Evolutionary conservation across 2,329 filamentous ascomycete genomes (phyloP), one percentile per base, ranked within the genome.

Genomic region (Colletotrichum eleusines): DNA sequence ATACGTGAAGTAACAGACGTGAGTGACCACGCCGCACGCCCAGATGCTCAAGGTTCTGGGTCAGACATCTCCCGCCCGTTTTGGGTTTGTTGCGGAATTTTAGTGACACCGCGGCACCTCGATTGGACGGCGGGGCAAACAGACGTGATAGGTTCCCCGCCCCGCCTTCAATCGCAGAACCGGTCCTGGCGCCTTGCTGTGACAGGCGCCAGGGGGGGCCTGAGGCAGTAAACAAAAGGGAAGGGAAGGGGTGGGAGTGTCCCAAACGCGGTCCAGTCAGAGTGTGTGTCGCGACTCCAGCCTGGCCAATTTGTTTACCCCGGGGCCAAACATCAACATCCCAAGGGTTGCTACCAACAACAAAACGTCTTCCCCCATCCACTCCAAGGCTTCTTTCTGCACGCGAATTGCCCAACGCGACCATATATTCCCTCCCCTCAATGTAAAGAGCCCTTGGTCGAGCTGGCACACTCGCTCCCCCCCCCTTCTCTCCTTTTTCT

Each of bases 311-410:
- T 65, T 72, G 69, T 72, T 72, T 72, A 72, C 66, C 28, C 59
- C 31, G 42, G 69, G 51, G 54, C 60, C 66, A 71, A 73, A 73
- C 57, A 69, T 73, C 72, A 73, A 73, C 71, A 73, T 64, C 66
- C 33, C 46, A 50, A 54, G 44, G 63, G 71, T 73, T 73, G 72
- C 72, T 72, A 73, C 57, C 69, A 73, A 71, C 69, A 72, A 73
- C 69, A 73, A 69, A 59, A 63, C 50, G 40, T 33, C 40, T 58
- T 53, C 69, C 28, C 42, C 42, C 20, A 35, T 48, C 42, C 61
- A 62, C 44, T 14, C 46, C 48, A 54, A 61, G 31, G 40, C 31
- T 16, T 33, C 38, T 66, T 18, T 42, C 42, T 44, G 61, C 66
- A 48, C 57, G 54, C 66, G 65, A 59, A 65, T 55, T 35, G 31